Percentiles rank a stretch among this genome's conserved stretches.
Conservation (phyloP, 225 moss, liverwort and hornwort species). For the Straminergon stramineum region DNA sequence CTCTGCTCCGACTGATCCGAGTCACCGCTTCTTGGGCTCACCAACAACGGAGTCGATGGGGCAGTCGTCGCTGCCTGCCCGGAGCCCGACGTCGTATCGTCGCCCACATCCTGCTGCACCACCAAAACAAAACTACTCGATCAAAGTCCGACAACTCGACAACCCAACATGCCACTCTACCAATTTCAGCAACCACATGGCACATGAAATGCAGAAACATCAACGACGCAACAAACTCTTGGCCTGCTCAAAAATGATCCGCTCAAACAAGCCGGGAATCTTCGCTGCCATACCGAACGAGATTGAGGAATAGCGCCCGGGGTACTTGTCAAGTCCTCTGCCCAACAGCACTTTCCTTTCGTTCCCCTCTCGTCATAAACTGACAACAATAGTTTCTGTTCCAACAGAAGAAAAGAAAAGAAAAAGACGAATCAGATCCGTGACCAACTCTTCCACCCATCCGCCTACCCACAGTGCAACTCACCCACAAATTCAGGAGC, state of each 20-base stretch:
- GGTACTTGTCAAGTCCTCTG: conserved; percentile 17
- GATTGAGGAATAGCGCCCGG: conserved; percentile 6
- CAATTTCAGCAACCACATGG: neutral
- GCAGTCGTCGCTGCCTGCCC: conserved; percentile 28
- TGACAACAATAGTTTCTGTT: conserved; percentile 36
- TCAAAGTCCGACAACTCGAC: neutral
- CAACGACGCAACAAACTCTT: neutral
- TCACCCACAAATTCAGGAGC: neutral
- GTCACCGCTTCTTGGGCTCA: conserved; percentile 38
- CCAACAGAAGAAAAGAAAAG: neutral
- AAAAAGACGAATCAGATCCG: neutral
- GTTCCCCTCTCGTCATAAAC: conserved; percentile 28
- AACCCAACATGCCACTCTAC: neutral
- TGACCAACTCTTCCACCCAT: neutral
- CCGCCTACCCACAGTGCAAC: neutral
- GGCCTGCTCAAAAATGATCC: neutral
- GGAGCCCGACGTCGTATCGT: conserved; percentile 41
- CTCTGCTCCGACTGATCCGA: conserved; percentile 22
- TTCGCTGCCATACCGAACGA: conserved; percentile 18
- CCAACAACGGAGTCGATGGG: conserved; percentile 28
- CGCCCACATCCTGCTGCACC: conserved; percentile 14
- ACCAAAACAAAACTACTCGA: neutral
- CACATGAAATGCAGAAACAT: neutral
- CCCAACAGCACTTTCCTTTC: conserved; percentile 12
- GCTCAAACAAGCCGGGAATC: conserved; percentile 5